Percentiles rank a stretch among this genome's conserved stretches.
Evolutionary conservation across 257 asterid species (phyloP).

Genomic region (Salvia hispanica): DNA sequence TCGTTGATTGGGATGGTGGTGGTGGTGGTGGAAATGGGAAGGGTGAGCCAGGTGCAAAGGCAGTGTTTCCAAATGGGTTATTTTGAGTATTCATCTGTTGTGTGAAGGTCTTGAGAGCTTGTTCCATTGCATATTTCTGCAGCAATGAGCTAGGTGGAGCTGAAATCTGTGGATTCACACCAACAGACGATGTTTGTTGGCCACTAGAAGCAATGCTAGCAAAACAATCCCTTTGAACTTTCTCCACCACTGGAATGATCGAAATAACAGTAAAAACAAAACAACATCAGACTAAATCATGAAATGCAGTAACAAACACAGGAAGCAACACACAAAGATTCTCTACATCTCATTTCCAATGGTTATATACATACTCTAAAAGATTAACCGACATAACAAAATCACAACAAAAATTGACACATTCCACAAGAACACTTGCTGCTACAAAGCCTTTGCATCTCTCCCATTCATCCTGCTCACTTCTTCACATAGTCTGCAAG

Average conservation of each 20-base stretch:
- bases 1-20: conserved; percentile 26
- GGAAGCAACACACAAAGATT: neutral
- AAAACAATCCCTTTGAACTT: conserved; percentile 49
- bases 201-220: conserved; percentile 67
- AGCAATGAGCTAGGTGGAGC: conserved; percentile 54
- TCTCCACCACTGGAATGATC: conserved; percentile 45
- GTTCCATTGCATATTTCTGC: conserved; percentile 97
- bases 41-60: conserved; percentile 67
- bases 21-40: conserved; percentile 78
- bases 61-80: conserved; percentile 59
- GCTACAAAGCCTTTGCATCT: conserved; percentile 46
- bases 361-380: conserved; percentile 9
- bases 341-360: conserved; percentile 21
- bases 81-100: conserved; percentile 82
- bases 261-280: conserved; percentile 20
- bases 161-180: conserved; percentile 64
- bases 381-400: conserved; percentile 16
- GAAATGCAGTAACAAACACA: neutral
- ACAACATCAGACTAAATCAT: conserved; percentile 15
- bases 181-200: conserved; percentile 78
- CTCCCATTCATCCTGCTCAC: conserved; percentile 84
- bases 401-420: conserved; percentile 12
- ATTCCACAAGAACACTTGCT: neutral
- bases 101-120: conserved; percentile 85
- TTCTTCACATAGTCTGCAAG: conserved; percentile 86